These are phyloP conservation scores for Kokia cookei DNA, from an alignment of 441 rosid genomes.

Conservation along the genomic window DNA sequence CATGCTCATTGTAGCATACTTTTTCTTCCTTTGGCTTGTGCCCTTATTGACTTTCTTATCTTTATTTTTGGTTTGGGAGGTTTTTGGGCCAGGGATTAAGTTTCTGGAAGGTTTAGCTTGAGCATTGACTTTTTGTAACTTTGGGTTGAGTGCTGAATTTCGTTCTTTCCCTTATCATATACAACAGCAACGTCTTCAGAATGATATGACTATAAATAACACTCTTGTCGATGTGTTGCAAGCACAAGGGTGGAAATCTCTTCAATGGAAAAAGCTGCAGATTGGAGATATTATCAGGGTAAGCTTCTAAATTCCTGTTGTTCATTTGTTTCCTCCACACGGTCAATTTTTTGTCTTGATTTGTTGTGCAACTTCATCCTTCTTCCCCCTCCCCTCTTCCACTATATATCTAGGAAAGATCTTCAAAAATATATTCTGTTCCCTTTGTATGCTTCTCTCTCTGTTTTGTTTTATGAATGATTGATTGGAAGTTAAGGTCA, in stretches of 20 bases:
- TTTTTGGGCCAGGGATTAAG: neutral
- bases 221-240: constrained; percentile 74
- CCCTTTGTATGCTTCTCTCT: neutral
- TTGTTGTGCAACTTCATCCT: neutral
- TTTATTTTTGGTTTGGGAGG: neutral
- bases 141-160: constrained; percentile 10
- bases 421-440: neutral
- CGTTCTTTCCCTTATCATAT: constrained; percentile 1
- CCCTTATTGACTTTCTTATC: neutral
- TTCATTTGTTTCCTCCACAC: neutral
- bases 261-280: constrained; percentile 93
- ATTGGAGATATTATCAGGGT: constrained; percentile 97
- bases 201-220: constrained; percentile 90
- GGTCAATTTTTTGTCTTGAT: neutral
- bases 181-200: constrained; percentile 92
- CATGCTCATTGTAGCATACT: constrained; percentile 8
- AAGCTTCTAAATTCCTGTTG: constrained; percentile 15
- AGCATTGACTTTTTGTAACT: neutral
- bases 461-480: neutral
- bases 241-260: constrained; percentile 69
- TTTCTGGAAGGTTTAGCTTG: neutral
- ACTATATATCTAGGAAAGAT: neutral
- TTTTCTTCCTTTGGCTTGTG: neutral
- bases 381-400: neutral
- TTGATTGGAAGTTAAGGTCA: neutral